These are phyloP conservation scores for Mariannaea elegans DNA, from an alignment of 2,329 filamentous ascomycete genomes.

Conservation along the genomic window DNA sequence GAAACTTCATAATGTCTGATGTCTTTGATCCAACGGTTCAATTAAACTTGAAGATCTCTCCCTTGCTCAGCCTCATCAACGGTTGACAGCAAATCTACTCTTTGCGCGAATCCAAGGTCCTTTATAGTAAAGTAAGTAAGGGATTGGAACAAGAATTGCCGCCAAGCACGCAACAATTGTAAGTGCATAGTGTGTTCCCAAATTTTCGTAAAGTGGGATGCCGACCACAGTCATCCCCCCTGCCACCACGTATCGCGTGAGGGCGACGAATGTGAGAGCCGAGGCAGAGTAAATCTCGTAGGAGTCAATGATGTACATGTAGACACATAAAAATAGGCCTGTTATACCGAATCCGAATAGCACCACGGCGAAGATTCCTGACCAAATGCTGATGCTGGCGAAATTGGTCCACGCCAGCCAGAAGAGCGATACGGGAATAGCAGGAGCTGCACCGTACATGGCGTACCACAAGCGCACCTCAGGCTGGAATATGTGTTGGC, in stretches of 20 bases:
- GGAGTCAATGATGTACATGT: conserved; percentile 49
- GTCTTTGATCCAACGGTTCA: no score
- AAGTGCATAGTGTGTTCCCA: conserved; percentile 45
- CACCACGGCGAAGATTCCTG: conserved; percentile 51
- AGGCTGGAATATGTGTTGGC: conserved; percentile 38
- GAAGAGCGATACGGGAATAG: conserved; percentile 57
- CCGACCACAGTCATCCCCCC: conserved; percentile 48
- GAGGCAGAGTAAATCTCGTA: conserved; percentile 47
- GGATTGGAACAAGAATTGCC: conserved; percentile 40
- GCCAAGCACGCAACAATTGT: conserved; percentile 45
- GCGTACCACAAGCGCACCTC: conserved; percentile 54
- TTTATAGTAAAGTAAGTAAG: conserved; percentile 40
- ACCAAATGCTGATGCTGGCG: conserved; percentile 53
- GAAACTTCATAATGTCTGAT: no score
- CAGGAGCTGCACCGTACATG: conserved; percentile 51
- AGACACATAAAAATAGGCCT: conserved; percentile 40
- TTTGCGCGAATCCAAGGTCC: conserved; percentile 32
- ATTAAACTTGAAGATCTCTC: no score
- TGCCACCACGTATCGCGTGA: conserved; percentile 43
- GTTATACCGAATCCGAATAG: conserved; percentile 56
- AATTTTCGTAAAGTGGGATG: conserved; percentile 45
- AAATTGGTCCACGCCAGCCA: conserved; percentile 61
- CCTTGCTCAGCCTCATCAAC: no score
- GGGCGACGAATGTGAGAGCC: conserved; percentile 43
- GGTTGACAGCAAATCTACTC: conserved; percentile 29